A percentile compares a stretch with the other conserved stretches of the same genome.
phyloP scores from a whole-genome alignment of 2,329 filamentous ascomycete species.

The Talaromyces piceae region DNA sequence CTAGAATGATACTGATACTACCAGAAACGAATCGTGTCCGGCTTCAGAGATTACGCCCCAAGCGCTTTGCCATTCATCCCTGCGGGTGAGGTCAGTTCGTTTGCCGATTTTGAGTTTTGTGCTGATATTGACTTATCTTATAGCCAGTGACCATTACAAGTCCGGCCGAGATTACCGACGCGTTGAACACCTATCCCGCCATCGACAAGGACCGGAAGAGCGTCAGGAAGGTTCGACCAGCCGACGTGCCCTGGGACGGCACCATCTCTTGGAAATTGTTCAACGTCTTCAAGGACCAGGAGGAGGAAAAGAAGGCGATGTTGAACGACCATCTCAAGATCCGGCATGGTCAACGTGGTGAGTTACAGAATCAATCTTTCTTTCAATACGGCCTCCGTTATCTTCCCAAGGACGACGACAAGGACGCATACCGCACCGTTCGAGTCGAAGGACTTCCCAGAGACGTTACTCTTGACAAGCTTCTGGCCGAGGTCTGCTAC shows the following conservation, averaged over 20 bases:
- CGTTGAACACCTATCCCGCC: neutral
- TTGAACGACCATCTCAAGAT: constrained; percentile 10
- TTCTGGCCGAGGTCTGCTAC: constrained; percentile 19
- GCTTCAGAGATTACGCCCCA: neutral
- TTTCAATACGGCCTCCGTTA: constrained; percentile 28
- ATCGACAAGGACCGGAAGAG: neutral
- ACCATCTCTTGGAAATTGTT: constrained; percentile 10
- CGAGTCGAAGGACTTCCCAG: constrained; percentile 21
- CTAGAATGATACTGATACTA: neutral
- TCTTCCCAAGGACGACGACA: constrained; percentile 16
- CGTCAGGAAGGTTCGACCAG: too few species aligned
- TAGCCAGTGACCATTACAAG: neutral
- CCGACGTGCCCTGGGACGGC: constrained; percentile 7
- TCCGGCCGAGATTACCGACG: neutral
- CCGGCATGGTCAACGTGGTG: neutral
- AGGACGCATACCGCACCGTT: constrained; percentile 23
- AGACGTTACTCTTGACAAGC: constrained; percentile 15
- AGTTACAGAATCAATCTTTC: constrained; percentile 15
- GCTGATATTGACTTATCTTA: neutral
- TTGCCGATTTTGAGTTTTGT: neutral
- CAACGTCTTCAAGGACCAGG: constrained; percentile 16
- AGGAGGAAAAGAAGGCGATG: constrained; percentile 17
- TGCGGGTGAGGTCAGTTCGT: neutral
- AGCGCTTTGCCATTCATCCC: neutral
- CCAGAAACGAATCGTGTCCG: neutral